Conservation (phyloP, 805 yeast genomes). For the Wickerhamiella musiphila region DNA sequence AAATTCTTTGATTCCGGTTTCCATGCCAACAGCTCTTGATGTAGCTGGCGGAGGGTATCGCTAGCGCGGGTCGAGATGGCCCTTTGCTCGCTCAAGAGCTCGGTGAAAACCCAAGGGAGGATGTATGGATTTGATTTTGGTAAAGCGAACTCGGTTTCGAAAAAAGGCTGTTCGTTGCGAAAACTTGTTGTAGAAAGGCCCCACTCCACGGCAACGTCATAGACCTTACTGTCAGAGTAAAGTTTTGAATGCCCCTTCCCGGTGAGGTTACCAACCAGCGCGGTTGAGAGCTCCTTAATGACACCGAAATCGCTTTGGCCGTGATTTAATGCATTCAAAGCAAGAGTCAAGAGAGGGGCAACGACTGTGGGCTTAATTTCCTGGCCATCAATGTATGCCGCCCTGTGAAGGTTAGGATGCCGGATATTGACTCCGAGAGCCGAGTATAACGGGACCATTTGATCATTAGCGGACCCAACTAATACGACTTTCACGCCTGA, state of each 20-base stretch:
- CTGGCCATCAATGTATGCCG: constrained; percentile 73
- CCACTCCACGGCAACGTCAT: constrained; percentile 59
- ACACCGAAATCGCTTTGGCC: constrained; percentile 80
- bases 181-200: constrained; percentile 53
- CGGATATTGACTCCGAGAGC: constrained; percentile 63
- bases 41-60: constrained; percentile 35
- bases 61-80: constrained; percentile 30
- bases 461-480: constrained; percentile 86
- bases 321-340: constrained; percentile 53
- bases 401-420: constrained; percentile 82
- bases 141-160: constrained; percentile 30
- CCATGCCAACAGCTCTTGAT: constrained; percentile 69
- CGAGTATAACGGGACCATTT: constrained; percentile 81
- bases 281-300: constrained; percentile 60
- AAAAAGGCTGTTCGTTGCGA: constrained; percentile 20
- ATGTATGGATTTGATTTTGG: constrained; percentile 61
- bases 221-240: constrained; percentile 72
- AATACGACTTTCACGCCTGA: constrained; percentile 63
- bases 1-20: constrained; percentile 66
- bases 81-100: constrained; percentile 30
- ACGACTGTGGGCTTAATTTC: constrained; percentile 69
- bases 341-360: constrained; percentile 51
- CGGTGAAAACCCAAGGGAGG: constrained; percentile 86
- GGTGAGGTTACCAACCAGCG: constrained; percentile 76
- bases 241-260: constrained; percentile 91